phyloP scores from a whole-genome alignment of 176 grass and related monocot genomes.

The Ensete glaucum region DNA sequence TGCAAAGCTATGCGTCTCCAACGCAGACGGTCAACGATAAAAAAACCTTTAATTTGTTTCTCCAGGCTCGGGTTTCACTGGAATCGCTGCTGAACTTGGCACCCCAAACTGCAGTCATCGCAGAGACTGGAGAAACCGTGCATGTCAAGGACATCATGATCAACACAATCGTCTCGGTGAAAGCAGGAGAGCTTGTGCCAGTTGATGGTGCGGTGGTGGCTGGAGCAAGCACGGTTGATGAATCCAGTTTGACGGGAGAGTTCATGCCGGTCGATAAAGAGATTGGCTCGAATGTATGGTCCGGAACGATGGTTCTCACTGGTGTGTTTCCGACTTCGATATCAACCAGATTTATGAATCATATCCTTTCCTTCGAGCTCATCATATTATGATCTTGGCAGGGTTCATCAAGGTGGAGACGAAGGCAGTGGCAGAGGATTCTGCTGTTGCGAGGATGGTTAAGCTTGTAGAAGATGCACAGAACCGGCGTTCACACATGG shows the following conservation, averaged over 20 bases:
- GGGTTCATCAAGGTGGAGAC: constrained; percentile 9
- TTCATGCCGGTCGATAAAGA: constrained; percentile 13
- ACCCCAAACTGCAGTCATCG: constrained; percentile 9
- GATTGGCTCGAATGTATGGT: constrained; percentile 8
- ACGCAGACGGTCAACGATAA: no score
- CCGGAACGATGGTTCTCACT: constrained; percentile 6
- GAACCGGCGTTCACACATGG: constrained; percentile 1
- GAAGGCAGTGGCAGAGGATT: not conserved
- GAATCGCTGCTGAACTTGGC: constrained; percentile 11
- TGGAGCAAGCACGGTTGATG: constrained; percentile 8
- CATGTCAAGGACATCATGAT: constrained; percentile 2
- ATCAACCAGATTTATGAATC: no score
- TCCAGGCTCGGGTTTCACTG: constrained; percentile 7
- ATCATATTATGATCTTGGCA: not conserved
- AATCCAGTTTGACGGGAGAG: constrained; percentile 11
- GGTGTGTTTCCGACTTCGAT: not conserved
- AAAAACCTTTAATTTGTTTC: not conserved
- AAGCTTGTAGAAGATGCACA: constrained; percentile 16
- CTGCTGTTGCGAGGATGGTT: constrained; percentile 15
- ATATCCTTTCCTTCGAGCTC: not conserved
- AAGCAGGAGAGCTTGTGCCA: constrained; percentile 15
- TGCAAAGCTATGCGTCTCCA: no score
- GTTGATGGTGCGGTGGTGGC: constrained; percentile 10
- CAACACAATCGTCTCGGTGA: constrained; percentile 2
- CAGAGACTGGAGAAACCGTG: not conserved